Evolutionary conservation across 305 asterid species (phyloP), one percentile per base, ranked within the genome.

Genomic region (Solanum hybrid): DNA sequence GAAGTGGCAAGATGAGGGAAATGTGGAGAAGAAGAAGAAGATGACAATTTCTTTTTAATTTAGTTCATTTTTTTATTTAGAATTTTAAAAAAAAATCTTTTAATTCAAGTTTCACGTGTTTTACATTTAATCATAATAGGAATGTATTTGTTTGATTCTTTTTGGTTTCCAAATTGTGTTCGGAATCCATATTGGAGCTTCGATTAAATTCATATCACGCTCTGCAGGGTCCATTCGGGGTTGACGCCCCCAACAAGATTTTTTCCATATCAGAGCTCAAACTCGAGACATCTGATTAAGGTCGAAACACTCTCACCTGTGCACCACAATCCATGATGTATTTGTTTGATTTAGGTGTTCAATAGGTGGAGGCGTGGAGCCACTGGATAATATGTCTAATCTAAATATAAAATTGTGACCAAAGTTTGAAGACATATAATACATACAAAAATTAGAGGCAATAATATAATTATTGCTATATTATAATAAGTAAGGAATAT

Each of bases 221-320:
- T 38, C 0, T 38, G 42, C 4, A 38, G 13, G 13, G 13, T 38
- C 1, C 13, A 38, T 38, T 38, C 0, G 45, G 45, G 0, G 1
- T 38, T 38, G 14, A 38, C 4, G 14, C 14, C 1, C 1, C 0
- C 4, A 38, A 38, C 4, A 38, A 0, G 0, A 38, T 38, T 38
- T 38, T 38, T 1, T 38, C 14, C 45, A 38, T 38, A 38, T 10
- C 45, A 38, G 4, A 1, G 14, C 45, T 38, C 45, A 38, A 38
- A 38, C 4, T 10, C 45, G 14, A 38, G 45, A 38, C 4, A 0
- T 38, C 4, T 38, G 4, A 38, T 38, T 38, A 38, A 10, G 45
- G 4, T 0, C 1, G 45, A 38, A 37, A 37, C 1, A 38, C 45
- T 3, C 14, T 0, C 45, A 38, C 4, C 45, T 0, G 4, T 38